Evolutionary conservation across 179 eudicot species (phyloP).

Genomic region (Spinacia oleracea): DNA sequence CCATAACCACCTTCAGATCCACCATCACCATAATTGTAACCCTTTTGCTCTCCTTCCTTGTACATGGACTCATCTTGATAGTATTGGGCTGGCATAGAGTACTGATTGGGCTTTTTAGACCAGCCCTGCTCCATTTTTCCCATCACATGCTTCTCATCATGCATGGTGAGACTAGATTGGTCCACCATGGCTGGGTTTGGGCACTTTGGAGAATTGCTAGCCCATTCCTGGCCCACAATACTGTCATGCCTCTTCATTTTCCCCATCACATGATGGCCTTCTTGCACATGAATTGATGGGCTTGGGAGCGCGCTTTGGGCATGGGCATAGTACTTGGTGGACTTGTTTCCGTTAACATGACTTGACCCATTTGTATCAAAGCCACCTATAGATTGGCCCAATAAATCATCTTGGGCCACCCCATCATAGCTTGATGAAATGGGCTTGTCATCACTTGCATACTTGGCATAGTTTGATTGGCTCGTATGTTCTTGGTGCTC

Average conservation of each 20-base stretch:
- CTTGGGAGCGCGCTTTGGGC: slow-evolving; percentile 24
- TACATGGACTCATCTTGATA: slow-evolving; percentile 7
- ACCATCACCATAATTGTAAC: background rate
- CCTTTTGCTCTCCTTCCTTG: slow-evolving; percentile 5
- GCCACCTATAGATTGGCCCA: slow-evolving; percentile 6
- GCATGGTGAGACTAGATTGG: slow-evolving; percentile 7
- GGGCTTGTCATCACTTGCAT: slow-evolving; percentile 9
- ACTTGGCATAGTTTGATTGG: slow-evolving; percentile 21
- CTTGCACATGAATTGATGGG: slow-evolving; percentile 20
- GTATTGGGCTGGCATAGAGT: background rate
- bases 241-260: slow-evolving; percentile 24
- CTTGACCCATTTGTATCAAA: background rate
- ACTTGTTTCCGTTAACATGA: slow-evolving; percentile 2
- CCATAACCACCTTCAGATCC: background rate
- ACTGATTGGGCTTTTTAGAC: slow-evolving; percentile 2
- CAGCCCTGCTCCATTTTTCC: slow-evolving; percentile 29
- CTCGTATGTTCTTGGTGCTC: slow-evolving; percentile 27
- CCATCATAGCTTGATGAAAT: slow-evolving; percentile 8
- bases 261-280: slow-evolving; percentile 6
- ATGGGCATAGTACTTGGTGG: slow-evolving; percentile 24
- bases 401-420: background rate
- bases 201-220: background rate
- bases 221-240: slow-evolving; percentile 9
- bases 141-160: slow-evolving; percentile 24
- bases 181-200: background rate